Evolutionary conservation across 1,139 yeast genomes (phyloP), one percentile per base, ranked within the genome.

Genomic region (Nakaseomyces bracarensis): DNA sequence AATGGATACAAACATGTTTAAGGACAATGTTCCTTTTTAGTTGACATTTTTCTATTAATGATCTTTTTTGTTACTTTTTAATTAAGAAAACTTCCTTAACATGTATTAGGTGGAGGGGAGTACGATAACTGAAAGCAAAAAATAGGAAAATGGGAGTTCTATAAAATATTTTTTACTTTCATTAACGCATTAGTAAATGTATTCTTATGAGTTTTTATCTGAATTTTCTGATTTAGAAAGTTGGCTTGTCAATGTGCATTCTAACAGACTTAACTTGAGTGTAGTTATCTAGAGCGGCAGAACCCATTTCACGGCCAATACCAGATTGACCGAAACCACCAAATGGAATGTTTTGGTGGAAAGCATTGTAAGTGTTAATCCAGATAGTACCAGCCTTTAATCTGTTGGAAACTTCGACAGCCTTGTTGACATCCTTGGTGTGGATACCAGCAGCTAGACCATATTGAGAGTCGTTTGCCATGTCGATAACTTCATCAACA

Each of bases 401-500:
- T 64, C 74, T 72, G 66, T 70, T 70, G 41, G 86, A 65, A 47
- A 80, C 84, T 47, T 70, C 71, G 48, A 75, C 64, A 45, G 77
- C 77, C 51, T 71, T 74, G 58, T 74, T 71, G 43, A 71, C 61
- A 55, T 77, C 77, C 49, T 67, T 67, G 45, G 84, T 76, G 67
- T 79, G 82, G 39, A 81, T 68, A 52, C 85, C 82, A 44, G 86
- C 87, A 50, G 85, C 86, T 59, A 81, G 71, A 52, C 87, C 89
- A 55, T 79, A 80, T 40, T 71, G 72, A 34, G 82, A 69, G 59
- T 73, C 72, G 60, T 81, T 81, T 37, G 86, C 85, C 61, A 69
- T 66, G 42, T 64, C 61, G 47, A 81, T 64, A 40, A 70, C 86
- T 57, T 80, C 84, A 47, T 77, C 82, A 42, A 72, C 72, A 36